Conservation (phyloP, 768 basidiomycete genomes). For the Boletus subcaerulescens region DNA sequence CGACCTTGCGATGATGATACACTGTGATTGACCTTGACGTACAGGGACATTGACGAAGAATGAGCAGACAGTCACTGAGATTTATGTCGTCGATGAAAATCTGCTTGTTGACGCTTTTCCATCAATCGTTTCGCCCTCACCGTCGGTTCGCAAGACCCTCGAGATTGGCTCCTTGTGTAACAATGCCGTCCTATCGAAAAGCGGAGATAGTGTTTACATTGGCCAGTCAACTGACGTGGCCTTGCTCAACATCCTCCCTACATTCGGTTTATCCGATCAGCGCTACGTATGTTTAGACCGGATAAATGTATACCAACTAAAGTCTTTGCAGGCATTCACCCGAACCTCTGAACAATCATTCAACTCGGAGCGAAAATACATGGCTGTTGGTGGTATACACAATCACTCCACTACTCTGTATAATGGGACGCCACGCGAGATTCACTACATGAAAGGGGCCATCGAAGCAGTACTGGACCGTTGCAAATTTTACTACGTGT, state of each 20-base stretch:
- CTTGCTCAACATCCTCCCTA: constrained; percentile 70
- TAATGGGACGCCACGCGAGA: constrained; percentile 50
- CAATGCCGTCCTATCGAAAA: constrained; percentile 64
- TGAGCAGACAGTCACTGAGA: constrained; percentile 90
- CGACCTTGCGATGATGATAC: not conserved
- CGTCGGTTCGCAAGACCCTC: constrained; percentile 70
- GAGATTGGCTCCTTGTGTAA: constrained; percentile 90
- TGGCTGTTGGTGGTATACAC: constrained; percentile 84
- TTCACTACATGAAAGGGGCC: constrained; percentile 90
- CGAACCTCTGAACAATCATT: constrained; percentile 83
- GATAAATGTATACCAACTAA: constrained; percentile 2
- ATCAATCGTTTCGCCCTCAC: constrained; percentile 46
- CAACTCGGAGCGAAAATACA: constrained; percentile 91
- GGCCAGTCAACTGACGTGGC: constrained; percentile 96
- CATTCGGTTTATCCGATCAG: constrained; percentile 66
- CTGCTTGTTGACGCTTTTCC: constrained; percentile 55
- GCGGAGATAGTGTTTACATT: constrained; percentile 69
- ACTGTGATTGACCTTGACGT: not conserved
- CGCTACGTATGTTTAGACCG: constrained; percentile 51
- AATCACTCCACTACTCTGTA: constrained; percentile 27
- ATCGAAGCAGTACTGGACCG: constrained; percentile 83
- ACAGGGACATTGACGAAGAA: constrained; percentile 90
- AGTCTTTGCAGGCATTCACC: constrained; percentile 51
- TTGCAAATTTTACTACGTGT: constrained; percentile 88
- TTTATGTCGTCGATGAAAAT: constrained; percentile 84